Base-by-base conservation (phyloP, 176 grass and related monocot genomes). In the Themeda triandra region DNA sequence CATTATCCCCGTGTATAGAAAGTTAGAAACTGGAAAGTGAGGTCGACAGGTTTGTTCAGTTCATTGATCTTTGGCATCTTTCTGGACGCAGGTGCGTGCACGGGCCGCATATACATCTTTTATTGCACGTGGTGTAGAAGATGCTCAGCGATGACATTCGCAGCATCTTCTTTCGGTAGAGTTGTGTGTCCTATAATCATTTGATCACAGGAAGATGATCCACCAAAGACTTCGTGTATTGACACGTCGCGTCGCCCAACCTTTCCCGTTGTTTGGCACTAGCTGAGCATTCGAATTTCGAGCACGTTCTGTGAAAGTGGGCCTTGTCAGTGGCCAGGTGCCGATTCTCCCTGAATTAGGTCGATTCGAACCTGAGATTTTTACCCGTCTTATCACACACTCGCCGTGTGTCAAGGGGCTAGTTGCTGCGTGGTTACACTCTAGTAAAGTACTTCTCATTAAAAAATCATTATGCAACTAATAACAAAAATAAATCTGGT, bases 1-100 rank as follows among this genome's bases (percentile, higher is more conserved):
- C n/a, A 17, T 73, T 75, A 63, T 18, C 54, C 56, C 54, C 58
- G 81, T 80, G 81, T 23, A 66, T n/a, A n/a, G n/a, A n/a, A n/a
- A n/a, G n/a, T n/a, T n/a, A 8, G 35, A 65, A 67, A 27, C 17
- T 59, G n/a, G 71, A 56, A 27, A 80, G 63, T 7, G 39, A 76
- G 45, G 59, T 10, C 24, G 8, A 75, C 39, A 24, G 30, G 60
- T 75, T 64, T 3, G 29, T 53, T 21, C 1, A 32, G 15, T 67
- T 25, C 59, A 8, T 12, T 1, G 28, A 83, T 35, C 13, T 49
- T 65, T 35, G 13, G 30, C 41, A 19, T 65, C 13, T 75, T 40
- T 44, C 32, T 8, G 35, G 6, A 23, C 40, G 24, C 54, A 58
- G 19, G 51, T 42, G 45, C 29, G 32, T 19, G 21, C 63, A 53